Evolutionary conservation across 805 yeast genomes (phyloP).

Genomic region (Candida cerambycidarum): DNA sequence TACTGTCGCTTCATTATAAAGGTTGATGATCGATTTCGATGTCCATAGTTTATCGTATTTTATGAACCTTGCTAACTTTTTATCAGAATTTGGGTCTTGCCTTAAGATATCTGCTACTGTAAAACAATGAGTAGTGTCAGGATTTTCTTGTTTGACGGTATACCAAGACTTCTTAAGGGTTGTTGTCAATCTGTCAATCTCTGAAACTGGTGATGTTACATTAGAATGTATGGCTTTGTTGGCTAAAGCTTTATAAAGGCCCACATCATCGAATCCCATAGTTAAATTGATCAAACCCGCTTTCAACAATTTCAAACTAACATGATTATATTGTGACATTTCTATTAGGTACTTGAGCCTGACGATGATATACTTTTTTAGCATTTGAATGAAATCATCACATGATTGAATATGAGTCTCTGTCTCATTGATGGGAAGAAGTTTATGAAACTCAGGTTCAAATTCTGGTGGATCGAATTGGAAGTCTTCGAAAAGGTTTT

Average conservation of each 20-base stretch:
- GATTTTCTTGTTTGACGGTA: conserved; percentile 4
- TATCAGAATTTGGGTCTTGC: conserved; percentile 5
- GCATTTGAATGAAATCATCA: not conserved
- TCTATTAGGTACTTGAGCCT: conserved; percentile 11
- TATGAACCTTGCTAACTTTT: conserved; percentile 8
- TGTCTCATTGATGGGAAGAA: not conserved
- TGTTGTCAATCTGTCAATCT: not conserved
- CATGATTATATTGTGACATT: conserved; percentile 1
- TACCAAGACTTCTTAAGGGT: conserved; percentile 6
- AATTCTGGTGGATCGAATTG: no score
- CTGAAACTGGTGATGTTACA: not conserved
- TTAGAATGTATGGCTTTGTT: not conserved
- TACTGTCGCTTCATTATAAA: conserved; percentile 10
- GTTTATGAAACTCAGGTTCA: no score
- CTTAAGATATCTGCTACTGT: conserved; percentile 10
- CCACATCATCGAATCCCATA: conserved; percentile 11
- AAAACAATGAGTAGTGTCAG: conserved; percentile 6
- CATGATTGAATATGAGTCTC: not conserved
- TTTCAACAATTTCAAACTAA: conserved; percentile 8
- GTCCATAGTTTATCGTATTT: conserved; percentile 13
- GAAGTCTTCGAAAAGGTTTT: no score
- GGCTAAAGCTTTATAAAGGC: conserved; percentile 11
- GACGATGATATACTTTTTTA: conserved; percentile 6
- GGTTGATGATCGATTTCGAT: conserved; percentile 6
- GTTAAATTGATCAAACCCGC: conserved; percentile 7